Conservation (phyloP, 441 rosid genomes). For the Raphanus hybrid region DNA sequence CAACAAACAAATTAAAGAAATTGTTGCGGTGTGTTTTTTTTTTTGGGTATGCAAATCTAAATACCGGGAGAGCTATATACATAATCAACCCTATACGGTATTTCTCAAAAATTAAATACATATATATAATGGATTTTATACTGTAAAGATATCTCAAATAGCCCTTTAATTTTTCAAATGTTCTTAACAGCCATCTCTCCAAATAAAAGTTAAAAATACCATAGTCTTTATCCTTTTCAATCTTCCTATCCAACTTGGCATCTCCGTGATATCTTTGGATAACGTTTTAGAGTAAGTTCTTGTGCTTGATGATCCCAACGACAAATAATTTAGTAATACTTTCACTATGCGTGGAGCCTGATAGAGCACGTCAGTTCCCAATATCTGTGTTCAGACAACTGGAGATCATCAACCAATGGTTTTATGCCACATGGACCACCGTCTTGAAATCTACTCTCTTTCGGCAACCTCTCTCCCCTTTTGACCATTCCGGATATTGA, state of each 20-base stretch:
- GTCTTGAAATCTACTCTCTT: conserved; percentile 12
- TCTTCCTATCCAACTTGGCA: conserved; percentile 9
- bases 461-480: conserved; percentile 30
- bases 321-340: conserved; percentile 4
- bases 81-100: not conserved
- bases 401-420: conserved; percentile 42
- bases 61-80: not conserved
- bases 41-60: not conserved
- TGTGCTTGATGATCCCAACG: conserved; percentile 27
- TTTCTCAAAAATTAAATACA: too few relatives aligned
- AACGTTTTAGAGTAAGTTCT: conserved; percentile 21
- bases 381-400: conserved; percentile 32
- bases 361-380: conserved; percentile 40
- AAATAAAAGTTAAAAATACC: not conserved
- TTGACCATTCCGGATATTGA: conserved; percentile 23
- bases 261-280: conserved; percentile 30
- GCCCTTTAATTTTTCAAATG: not conserved
- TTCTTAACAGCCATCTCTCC: not conserved
- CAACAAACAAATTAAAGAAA: conserved; percentile 15
- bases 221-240: conserved; percentile 2
- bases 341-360: conserved; percentile 36
- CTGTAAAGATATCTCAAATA: not conserved
- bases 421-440: conserved; percentile 37
- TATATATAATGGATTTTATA: not conserved
- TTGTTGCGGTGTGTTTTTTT: conserved; percentile 22